phyloP scores from a whole-genome alignment of 2,329 filamentous ascomycete genomes.

The Sordariomycetes sp. region DNA sequence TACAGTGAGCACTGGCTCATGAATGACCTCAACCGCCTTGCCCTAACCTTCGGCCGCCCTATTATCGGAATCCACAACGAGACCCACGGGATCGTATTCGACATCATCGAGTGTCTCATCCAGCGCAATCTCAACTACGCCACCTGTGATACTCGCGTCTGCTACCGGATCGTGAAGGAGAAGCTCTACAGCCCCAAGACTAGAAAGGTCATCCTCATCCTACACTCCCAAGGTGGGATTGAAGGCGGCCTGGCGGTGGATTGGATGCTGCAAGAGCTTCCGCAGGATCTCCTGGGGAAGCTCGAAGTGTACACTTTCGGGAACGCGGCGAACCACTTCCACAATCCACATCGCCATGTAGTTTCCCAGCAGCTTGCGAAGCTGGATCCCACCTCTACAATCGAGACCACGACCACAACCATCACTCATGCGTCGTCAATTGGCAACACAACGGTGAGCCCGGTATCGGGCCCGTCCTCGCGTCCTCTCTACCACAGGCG shows the following conservation, averaged over 20 bases:
- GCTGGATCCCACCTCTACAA: conserved; percentile 14
- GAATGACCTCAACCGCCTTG: conserved; percentile 56
- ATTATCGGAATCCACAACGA: conserved; percentile 64
- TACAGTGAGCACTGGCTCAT: conserved; percentile 51
- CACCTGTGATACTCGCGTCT: conserved; percentile 51
- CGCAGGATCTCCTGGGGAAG: conserved; percentile 50
- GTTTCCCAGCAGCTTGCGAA: conserved; percentile 21
- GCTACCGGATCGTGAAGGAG: conserved; percentile 48
- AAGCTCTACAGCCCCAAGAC: conserved; percentile 47
- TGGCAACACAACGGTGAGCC: neutral
- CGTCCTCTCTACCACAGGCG: conserved; percentile 1
- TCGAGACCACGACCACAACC: conserved; percentile 17
- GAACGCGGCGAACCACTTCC: conserved; percentile 69
- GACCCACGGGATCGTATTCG: conserved; percentile 62
- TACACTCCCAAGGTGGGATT: conserved; percentile 69
- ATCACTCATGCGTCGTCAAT: conserved; percentile 12
- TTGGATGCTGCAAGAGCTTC: conserved; percentile 61
- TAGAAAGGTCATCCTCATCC: conserved; percentile 58
- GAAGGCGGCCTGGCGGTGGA: conserved; percentile 61
- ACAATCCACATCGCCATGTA: conserved; percentile 51
- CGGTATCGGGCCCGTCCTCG: neutral
- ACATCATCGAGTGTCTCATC: conserved; percentile 63
- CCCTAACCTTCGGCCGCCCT: conserved; percentile 58
- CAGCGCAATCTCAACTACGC: conserved; percentile 64
- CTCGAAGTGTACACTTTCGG: conserved; percentile 72